Evolutionary conservation across 257 asterid species (phyloP).

Genomic region (Haberlea rhodopensis): DNA sequence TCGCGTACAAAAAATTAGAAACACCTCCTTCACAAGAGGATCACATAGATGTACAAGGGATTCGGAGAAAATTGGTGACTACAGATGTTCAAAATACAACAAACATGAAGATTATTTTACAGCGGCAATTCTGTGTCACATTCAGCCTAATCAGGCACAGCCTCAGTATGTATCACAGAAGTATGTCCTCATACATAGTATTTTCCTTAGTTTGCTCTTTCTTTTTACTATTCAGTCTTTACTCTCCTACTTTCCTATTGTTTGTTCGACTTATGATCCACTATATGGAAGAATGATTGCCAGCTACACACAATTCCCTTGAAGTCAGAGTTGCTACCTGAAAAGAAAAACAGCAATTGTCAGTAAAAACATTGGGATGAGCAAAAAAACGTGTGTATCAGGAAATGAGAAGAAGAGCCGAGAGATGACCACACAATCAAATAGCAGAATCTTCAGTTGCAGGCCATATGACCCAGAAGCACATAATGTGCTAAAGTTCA

Average conservation of each 20-base stretch:
- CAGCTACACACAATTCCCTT: constrained; percentile 3
- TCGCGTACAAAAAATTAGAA: neutral
- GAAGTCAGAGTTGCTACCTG: constrained; percentile 26
- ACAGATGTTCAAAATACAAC: constrained; percentile 15
- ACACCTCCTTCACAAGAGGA: neutral
- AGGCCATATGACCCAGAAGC: neutral
- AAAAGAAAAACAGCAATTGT: constrained; percentile 4
- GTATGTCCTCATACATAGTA: constrained; percentile 13
- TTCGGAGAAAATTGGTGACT: neutral
- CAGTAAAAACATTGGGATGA: constrained; percentile 2
- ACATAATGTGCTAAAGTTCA: neutral
- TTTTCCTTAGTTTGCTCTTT: neutral
- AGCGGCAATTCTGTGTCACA: constrained; percentile 1
- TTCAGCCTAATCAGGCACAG: constrained; percentile 18
- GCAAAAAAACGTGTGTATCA: neutral
- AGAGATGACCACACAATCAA: neutral
- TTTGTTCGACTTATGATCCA: constrained; percentile 21
- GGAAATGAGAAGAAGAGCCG: constrained; percentile 13
- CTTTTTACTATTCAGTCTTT: constrained; percentile 11
- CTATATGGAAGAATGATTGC: constrained; percentile 8
- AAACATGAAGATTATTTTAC: neutral
- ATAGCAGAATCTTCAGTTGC: neutral
- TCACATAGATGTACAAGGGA: neutral
- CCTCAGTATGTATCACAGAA: constrained; percentile 1
- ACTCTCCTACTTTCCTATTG: constrained; percentile 7